These are phyloP conservation scores for Coniferiporia sulphurascens DNA, from an alignment of 1,284 basidiomycete genomes.

Conservation along the genomic window DNA sequence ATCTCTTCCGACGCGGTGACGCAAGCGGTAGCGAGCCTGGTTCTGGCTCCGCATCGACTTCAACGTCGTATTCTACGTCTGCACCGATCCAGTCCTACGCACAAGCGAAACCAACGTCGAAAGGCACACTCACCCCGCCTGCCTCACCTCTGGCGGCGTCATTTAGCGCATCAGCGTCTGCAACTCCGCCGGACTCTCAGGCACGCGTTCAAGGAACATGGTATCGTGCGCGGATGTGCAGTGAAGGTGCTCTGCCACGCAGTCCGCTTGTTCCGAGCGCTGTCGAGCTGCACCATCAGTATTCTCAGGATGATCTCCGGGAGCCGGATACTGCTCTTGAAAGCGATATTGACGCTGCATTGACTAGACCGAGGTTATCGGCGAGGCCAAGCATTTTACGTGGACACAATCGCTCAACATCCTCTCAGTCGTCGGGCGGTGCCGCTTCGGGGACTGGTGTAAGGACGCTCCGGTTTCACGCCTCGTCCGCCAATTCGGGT, in stretches of 20 bases:
- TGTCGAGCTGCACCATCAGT: constrained; percentile 16
- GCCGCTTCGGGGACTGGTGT: not conserved
- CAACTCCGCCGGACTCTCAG: not conserved
- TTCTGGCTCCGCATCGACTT: constrained; percentile 1
- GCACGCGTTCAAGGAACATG: not conserved
- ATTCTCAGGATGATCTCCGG: constrained; percentile 5
- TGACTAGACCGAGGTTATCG: not conserved
- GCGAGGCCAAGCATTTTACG: constrained; percentile 15
- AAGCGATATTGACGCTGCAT: not conserved
- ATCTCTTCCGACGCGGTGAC: constrained; percentile 11
- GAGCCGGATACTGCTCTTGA: not conserved
- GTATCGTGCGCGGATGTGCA: constrained; percentile 11
- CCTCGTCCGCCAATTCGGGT: not conserved
- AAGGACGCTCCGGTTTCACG: constrained; percentile 10
- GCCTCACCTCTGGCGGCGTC: constrained; percentile 7
- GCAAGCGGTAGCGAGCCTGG: constrained; percentile 4
- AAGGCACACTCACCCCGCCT: not conserved
- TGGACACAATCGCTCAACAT: constrained; percentile 8
- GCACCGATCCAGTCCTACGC: constrained; percentile 1
- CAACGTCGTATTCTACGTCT: constrained; percentile 7
- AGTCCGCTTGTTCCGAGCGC: constrained; percentile 13
- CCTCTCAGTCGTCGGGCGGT: not conserved
- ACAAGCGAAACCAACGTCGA: not conserved
- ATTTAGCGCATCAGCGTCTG: constrained; percentile 3
- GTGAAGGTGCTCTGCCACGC: constrained; percentile 7